Conservation (phyloP, 208 protist species). For the Wallacemonas sp. region DNA sequence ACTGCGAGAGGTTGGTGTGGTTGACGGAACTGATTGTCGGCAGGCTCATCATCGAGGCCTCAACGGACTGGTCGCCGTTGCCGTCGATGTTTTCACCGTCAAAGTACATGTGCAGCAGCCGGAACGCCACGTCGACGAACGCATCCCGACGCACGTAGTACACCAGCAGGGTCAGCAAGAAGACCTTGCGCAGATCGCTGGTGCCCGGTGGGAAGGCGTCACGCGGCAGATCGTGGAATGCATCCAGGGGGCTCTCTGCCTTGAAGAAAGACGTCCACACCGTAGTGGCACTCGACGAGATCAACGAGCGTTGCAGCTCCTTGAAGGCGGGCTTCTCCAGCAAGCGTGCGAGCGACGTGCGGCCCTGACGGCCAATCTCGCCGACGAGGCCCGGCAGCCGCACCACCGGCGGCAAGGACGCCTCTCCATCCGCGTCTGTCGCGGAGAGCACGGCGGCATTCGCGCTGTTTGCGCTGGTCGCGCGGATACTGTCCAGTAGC, state of each 20-base stretch:
- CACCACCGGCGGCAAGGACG: slow-evolving; percentile 25
- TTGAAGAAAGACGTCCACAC: slow-evolving; percentile 63
- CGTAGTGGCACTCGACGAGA: slow-evolving; percentile 25
- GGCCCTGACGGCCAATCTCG: slow-evolving; percentile 26
- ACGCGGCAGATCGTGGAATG: slow-evolving; percentile 39
- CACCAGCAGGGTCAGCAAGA: slow-evolving; percentile 66
- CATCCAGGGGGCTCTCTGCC: slow-evolving; percentile 38
- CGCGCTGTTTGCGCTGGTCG: not conserved
- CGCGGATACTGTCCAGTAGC: slow-evolving; percentile 38
- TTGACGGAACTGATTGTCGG: slow-evolving; percentile 6
- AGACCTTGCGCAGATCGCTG: slow-evolving; percentile 46
- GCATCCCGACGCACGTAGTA: slow-evolving; percentile 77
- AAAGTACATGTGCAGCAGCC: slow-evolving; percentile 72
- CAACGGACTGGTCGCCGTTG: slow-evolving; percentile 7
- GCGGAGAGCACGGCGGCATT: not conserved
- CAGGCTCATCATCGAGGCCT: slow-evolving; percentile 7
- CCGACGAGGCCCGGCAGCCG: slow-evolving; percentile 35
- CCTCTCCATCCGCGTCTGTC: too few relatives aligned
- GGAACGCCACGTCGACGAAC: slow-evolving; percentile 61
- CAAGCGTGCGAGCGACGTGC: slow-evolving; percentile 42
- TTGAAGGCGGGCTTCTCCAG: slow-evolving; percentile 61
- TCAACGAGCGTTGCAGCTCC: slow-evolving; percentile 63
- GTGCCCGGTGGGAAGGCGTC: slow-evolving; percentile 35
- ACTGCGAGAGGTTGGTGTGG: slow-evolving; percentile 23
- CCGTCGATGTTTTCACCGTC: slow-evolving; percentile 38